Percentiles rank a stretch among this genome's conserved stretches.
phyloP scores from a whole-genome alignment of 2,329 filamentous ascomycete species.

The Trichoderma oligosporum region DNA sequence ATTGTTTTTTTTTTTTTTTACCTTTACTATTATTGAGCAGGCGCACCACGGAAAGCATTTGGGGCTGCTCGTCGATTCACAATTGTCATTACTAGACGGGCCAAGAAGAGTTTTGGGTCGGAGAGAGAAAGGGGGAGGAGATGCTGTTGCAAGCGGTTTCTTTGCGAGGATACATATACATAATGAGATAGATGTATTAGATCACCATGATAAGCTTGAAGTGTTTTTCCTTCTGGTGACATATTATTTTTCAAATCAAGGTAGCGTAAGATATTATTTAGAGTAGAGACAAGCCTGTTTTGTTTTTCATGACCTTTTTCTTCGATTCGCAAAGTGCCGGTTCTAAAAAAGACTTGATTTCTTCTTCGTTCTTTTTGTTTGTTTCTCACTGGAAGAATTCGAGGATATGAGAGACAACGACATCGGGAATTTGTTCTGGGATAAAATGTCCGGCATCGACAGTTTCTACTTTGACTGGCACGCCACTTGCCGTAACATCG shows the following conservation, averaged over 20 bases:
- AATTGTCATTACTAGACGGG: neutral
- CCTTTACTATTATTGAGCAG: neutral
- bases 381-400: neutral
- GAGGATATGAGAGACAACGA: conserved; percentile 32
- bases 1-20: conserved; percentile 1
- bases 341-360: neutral
- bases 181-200: conserved; percentile 18
- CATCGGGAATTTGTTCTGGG: conserved; percentile 49
- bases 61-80: neutral
- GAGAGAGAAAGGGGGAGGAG: neutral
- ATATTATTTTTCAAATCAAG: too few species aligned
- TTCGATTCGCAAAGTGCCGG: too few species aligned
- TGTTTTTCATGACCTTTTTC: too few species aligned
- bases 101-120: neutral
- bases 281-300: too few species aligned
- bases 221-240: neutral
- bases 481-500: conserved; percentile 38
- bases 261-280: too few species aligned
- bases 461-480: conserved; percentile 37
- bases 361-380: neutral
- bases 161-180: conserved; percentile 13
- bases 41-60: conserved; percentile 11
- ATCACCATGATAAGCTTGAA: conserved; percentile 3
- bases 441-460: conserved; percentile 49
- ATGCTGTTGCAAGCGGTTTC: neutral